A percentile compares a stretch with the other conserved stretches of the same genome.
Conservation (phyloP, 176 grass and related monocot genomes). For the Carex pumila region DNA sequence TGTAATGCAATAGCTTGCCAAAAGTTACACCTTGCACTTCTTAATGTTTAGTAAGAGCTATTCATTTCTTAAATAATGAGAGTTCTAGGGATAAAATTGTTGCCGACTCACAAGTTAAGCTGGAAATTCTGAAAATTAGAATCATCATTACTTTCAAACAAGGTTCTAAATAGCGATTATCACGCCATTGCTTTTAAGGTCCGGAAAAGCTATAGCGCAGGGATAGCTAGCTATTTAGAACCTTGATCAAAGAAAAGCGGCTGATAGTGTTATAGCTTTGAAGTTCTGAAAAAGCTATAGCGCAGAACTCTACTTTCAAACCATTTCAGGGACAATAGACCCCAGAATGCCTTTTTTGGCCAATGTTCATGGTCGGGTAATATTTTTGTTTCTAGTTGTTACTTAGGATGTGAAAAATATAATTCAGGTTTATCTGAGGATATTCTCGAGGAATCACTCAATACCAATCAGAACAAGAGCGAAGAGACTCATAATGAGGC, state of each 20-base stretch:
- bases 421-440: constrained; percentile 32
- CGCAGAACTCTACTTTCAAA: background rate
- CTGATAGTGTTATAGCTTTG: too few relatives aligned
- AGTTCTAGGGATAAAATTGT: background rate
- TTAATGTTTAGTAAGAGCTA: background rate
- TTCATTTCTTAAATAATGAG: background rate
- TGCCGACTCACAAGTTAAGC: background rate
- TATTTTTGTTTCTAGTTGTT: background rate
- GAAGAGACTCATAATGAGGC: constrained; percentile 7
- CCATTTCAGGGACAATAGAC: background rate
- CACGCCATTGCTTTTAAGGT: too few relatives aligned
- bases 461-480: constrained; percentile 11
- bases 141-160: background rate
- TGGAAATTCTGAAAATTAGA: background rate
- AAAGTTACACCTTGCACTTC: background rate
- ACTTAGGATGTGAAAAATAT: background rate
- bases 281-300: too few relatives aligned
- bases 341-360: background rate
- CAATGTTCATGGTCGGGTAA: background rate
- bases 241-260: too few relatives aligned
- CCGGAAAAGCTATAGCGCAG: too few relatives aligned
- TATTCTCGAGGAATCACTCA: constrained; percentile 20
- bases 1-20: background rate
- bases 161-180: too few relatives aligned
- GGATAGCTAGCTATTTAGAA: too few relatives aligned